Evolutionary conservation across 148 eudicot genomes (phyloP), one percentile per base, ranked within the genome.

Genomic region (Hydrangea macrophylla): DNA sequence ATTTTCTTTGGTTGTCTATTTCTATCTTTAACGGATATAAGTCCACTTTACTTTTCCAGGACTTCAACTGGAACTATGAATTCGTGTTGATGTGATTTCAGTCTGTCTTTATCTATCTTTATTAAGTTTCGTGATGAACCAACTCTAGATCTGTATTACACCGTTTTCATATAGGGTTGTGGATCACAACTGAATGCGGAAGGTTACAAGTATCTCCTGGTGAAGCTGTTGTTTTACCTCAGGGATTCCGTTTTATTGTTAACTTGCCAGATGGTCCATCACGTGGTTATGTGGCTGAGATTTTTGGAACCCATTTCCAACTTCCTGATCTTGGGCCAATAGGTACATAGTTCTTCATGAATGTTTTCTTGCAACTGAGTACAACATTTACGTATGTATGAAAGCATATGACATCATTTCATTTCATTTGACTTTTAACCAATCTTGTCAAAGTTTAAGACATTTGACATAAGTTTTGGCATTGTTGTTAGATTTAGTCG

Each of bases 251-350:
- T 64, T 94, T 94, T 56, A 75, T 68, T 51, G 72, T 94, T 65
- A 71, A 70, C 74, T 77, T 93, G 71, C 98, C 95, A 15, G 98
- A 93, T 78, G 98, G 98, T 51, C 96, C 96, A 42, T 90, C 96
- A 39, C 90, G 98, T 39, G 98, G 96, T 37, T 93, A 93, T 69
- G 96, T 93, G 18, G 90, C 98, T 63, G 98, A 93, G 72, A 79
- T 86, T 55, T 93, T 93, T 65, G 98, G 96, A 71, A 73, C 95
- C 42, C 98, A 93, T 80, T 90, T 86, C 71, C 95, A 90, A 75
- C 98, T 93, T 67, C 96, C 98, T 57, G 98, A 93, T 70, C 89
- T 90, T 65, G 98, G 98, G 33, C 98, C 97, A 51, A 90, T 93
- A 80, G 98, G 98, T 93, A 74, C 61, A 64, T 60, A 56, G 31